phyloP scores from a whole-genome alignment of 176 grass and related monocot species.

The Cenchrus americanus region DNA sequence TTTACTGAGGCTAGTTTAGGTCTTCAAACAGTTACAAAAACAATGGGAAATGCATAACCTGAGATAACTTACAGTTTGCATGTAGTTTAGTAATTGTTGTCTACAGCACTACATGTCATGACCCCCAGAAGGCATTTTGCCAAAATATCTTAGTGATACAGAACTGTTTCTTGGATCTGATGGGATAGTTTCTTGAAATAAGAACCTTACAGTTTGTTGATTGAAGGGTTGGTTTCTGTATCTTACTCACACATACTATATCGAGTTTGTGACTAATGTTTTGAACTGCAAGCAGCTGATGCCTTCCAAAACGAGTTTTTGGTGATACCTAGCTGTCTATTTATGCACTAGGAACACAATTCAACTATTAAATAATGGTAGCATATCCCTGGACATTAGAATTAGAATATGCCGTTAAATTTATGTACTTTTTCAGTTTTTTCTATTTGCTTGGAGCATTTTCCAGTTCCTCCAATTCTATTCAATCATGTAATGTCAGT shows the following conservation, averaged over 20 bases:
- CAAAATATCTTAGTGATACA: slow-evolving; percentile 21
- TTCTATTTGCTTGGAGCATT: slow-evolving; percentile 14
- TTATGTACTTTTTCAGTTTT: slow-evolving; percentile 1
- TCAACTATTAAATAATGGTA: background rate
- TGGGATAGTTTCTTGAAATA: slow-evolving; percentile 16
- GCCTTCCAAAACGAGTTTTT: slow-evolving; percentile 10
- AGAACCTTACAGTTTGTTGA: slow-evolving; percentile 3
- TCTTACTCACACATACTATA: background rate
- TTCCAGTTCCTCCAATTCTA: background rate
- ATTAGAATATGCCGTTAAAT: slow-evolving; percentile 10
- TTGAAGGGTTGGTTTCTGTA: slow-evolving; percentile 10
- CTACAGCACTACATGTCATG: background rate
- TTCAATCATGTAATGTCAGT: background rate
- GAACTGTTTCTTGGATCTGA: slow-evolving; percentile 5
- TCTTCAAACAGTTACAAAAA: background rate
- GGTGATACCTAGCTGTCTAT: background rate
- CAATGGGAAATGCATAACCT: background rate
- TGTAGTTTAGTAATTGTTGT: background rate
- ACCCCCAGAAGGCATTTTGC: background rate
- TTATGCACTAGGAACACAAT: background rate
- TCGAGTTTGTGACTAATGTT: slow-evolving; percentile 4
- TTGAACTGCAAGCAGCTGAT: background rate
- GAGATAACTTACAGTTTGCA: background rate
- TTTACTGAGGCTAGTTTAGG: background rate
- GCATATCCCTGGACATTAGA: background rate